Evolutionary conservation across 495 filamentous ascomycete genomes (phyloP).

Genomic region (Neurospora sp.): DNA sequence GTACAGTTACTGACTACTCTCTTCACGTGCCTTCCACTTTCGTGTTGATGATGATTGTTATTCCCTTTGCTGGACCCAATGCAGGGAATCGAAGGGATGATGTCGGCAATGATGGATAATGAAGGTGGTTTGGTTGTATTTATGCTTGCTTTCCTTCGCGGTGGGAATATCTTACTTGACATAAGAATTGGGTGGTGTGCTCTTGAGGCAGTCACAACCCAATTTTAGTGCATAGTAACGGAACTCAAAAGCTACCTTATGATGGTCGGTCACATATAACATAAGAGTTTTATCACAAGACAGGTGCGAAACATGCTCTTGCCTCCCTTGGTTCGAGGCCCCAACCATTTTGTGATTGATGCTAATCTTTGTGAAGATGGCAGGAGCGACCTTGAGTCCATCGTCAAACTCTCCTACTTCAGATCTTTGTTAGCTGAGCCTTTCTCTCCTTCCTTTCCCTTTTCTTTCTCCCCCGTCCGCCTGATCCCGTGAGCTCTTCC

Average conservation of each 20-base stretch:
- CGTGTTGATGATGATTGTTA: background rate
- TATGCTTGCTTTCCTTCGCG: background rate
- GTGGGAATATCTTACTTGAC: background rate
- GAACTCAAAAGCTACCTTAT: too few relatives aligned
- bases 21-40: background rate
- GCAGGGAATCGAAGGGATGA: too few relatives aligned
- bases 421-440: too few relatives aligned
- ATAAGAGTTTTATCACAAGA: background rate
- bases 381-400: background rate
- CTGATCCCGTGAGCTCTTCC: too few relatives aligned
- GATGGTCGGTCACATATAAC: background rate
- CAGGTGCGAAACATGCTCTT: background rate
- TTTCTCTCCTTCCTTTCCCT: background rate
- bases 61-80: background rate
- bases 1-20: background rate
- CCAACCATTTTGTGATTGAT: background rate
- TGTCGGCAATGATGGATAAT: background rate
- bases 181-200: too few relatives aligned
- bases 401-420: background rate
- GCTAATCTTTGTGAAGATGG: background rate
- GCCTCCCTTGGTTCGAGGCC: background rate
- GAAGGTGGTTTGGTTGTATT: background rate
- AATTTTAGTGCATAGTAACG: too few relatives aligned
- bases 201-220: too few relatives aligned
- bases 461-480: background rate